phyloP scores from a whole-genome alignment of 495 filamentous ascomycete genomes.

The Trichoderma orchidacearum region DNA sequence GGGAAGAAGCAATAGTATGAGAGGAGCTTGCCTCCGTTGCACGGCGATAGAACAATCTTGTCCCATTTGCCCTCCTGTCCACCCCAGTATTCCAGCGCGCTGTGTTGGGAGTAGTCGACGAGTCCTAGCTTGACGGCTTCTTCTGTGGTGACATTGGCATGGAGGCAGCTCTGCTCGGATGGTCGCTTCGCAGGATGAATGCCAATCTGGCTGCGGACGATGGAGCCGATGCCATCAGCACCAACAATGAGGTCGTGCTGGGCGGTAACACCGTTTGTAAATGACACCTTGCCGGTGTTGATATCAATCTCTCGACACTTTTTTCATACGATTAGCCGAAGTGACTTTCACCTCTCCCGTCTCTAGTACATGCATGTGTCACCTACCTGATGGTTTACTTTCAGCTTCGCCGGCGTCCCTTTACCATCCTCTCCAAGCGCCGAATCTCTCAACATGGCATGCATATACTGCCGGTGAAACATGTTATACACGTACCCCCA shows the following conservation, averaged over 20 bases:
- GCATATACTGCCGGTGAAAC: slow-evolving; percentile 44
- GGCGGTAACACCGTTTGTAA: slow-evolving; percentile 11
- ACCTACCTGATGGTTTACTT: slow-evolving; percentile 29
- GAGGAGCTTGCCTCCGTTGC: slow-evolving; percentile 29
- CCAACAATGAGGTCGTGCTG: slow-evolving; percentile 14
- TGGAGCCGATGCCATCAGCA: slow-evolving; percentile 10
- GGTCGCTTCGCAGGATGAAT: slow-evolving; percentile 7
- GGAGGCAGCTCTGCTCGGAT: slow-evolving; percentile 7
- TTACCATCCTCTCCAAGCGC: slow-evolving; percentile 27
- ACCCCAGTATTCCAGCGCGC: slow-evolving; percentile 35
- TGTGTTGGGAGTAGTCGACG: slow-evolving; percentile 28
- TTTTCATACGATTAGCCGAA: no score
- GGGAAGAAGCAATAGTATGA: slow-evolving; percentile 40
- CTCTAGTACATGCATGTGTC: background rate
- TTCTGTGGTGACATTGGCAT: slow-evolving; percentile 9
- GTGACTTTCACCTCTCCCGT: background rate
- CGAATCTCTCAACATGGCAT: slow-evolving; percentile 36
- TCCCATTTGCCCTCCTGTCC: slow-evolving; percentile 28
- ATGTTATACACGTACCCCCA: slow-evolving; percentile 30
- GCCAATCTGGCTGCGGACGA: slow-evolving; percentile 9
- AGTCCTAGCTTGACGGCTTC: slow-evolving; percentile 27
- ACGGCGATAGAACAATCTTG: slow-evolving; percentile 36
- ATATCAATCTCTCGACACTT: slow-evolving; percentile 15
- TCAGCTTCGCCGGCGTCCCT: slow-evolving; percentile 25
- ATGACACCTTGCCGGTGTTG: slow-evolving; percentile 17